These are phyloP conservation scores for Xylariaceae sp. DNA, from an alignment of 2,329 filamentous ascomycete genomes.

Conservation along the genomic window DNA sequence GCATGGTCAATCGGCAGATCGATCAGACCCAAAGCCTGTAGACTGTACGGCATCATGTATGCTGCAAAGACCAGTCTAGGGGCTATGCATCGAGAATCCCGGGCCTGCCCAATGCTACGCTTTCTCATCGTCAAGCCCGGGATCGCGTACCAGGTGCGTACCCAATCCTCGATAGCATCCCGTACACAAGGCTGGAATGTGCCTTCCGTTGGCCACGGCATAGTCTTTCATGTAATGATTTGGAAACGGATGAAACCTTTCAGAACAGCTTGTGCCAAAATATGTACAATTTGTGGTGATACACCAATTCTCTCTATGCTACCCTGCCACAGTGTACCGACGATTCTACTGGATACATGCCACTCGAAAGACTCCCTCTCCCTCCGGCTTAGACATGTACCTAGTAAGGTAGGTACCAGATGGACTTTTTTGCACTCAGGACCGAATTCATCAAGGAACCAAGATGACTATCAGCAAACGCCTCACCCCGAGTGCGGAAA, in stretches of 20 bases:
- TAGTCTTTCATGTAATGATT: neutral
- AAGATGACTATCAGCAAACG: neutral
- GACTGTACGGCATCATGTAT: neutral
- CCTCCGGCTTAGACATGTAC: neutral
- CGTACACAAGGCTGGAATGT: neutral
- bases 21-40: neutral
- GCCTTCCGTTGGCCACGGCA: neutral
- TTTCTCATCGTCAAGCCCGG: neutral
- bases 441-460: neutral
- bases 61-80: neutral
- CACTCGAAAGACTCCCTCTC: neutral
- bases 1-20: neutral
- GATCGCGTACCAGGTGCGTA: too few relatives aligned
- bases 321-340: neutral
- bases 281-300: neutral
- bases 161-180: neutral
- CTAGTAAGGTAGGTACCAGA: neutral
- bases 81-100: neutral
- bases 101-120: neutral
- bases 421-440: neutral
- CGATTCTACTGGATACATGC: slow-evolving; percentile 7
- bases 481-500: neutral
- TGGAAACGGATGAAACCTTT: neutral
- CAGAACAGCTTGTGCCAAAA: neutral
- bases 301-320: neutral